These are phyloP conservation scores for Lantana camara DNA, from an alignment of 257 asterid genomes.

Conservation along the genomic window DNA sequence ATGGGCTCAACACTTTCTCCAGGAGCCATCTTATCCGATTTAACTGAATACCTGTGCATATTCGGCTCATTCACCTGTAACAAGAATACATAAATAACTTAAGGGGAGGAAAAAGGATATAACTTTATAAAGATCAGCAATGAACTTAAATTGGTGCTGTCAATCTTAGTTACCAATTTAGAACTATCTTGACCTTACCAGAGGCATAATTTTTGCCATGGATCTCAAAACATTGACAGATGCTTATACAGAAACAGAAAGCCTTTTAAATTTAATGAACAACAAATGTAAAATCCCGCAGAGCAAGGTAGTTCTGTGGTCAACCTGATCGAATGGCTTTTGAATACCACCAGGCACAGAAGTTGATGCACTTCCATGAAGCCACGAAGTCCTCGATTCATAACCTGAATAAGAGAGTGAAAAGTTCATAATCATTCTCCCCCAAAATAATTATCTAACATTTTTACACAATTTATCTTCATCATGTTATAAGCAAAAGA, in stretches of 20 bases:
- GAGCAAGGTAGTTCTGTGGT: neutral
- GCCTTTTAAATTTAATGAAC: neutral
- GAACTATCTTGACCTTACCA: slow-evolving; percentile 6
- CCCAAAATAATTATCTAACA: slow-evolving; percentile 3
- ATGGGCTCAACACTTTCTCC: slow-evolving; percentile 32
- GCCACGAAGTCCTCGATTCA: slow-evolving; percentile 38
- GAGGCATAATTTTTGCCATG: neutral
- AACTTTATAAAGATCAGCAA: neutral
- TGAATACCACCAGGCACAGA: slow-evolving; percentile 30
- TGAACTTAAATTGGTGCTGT: neutral
- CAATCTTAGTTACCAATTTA: neutral
- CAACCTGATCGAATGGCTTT: slow-evolving; percentile 46
- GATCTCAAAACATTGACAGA: neutral
- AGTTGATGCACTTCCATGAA: slow-evolving; percentile 33
- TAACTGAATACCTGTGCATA: slow-evolving; percentile 28
- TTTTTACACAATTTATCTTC: neutral
- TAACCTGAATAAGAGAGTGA: slow-evolving; percentile 36
- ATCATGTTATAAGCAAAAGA: slow-evolving; percentile 17
- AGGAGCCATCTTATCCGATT: slow-evolving; percentile 34
- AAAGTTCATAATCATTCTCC: slow-evolving; percentile 8
- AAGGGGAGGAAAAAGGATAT: neutral
- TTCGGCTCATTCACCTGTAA: slow-evolving; percentile 32
- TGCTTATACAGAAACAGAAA: neutral
- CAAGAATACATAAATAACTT: slow-evolving; percentile 4
- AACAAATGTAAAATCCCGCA: neutral